A percentile compares a stretch with the other conserved stretches of the same genome.
Evolutionary conservation across 2,329 filamentous ascomycete genomes (phyloP).

Genomic region (Pestalotiopsis sp.): DNA sequence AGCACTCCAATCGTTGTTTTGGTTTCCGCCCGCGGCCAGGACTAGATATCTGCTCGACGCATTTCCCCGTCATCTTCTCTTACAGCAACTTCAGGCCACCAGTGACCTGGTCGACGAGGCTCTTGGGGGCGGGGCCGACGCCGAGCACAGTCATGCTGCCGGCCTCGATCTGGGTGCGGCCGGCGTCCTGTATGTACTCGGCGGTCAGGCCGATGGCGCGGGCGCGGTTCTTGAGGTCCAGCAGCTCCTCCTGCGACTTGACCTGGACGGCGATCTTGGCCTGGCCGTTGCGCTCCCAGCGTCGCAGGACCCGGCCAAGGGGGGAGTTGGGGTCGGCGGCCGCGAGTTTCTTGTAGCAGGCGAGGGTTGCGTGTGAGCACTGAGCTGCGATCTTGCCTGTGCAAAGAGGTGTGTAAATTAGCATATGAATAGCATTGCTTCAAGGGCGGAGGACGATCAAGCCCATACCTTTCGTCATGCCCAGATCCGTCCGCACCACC

Average conservation of each 20-base stretch:
- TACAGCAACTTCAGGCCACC: slow-evolving; percentile 33
- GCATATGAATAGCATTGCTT: neutral
- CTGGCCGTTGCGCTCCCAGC: slow-evolving; percentile 87
- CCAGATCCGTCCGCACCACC: slow-evolving; percentile 89
- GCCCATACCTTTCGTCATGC: slow-evolving; percentile 88
- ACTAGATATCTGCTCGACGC: neutral
- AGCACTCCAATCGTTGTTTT: neutral
- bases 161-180: slow-evolving; percentile 91
- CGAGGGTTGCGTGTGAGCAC: slow-evolving; percentile 92
- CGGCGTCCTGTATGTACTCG: slow-evolving; percentile 92
- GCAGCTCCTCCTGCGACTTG: slow-evolving; percentile 82
- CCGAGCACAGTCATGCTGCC: slow-evolving; percentile 93
- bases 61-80: neutral
- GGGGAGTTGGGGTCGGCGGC: slow-evolving; percentile 52
- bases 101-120: slow-evolving; percentile 76
- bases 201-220: slow-evolving; percentile 83
- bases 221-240: slow-evolving; percentile 75
- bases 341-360: slow-evolving; percentile 88
- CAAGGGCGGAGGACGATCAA: neutral
- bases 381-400: slow-evolving; percentile 85
- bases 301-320: slow-evolving; percentile 66
- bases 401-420: no score
- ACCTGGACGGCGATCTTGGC: slow-evolving; percentile 92
- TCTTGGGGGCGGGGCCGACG: slow-evolving; percentile 79
- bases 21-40: neutral